phyloP scores from a whole-genome alignment of 2,329 filamentous ascomycete species.

The Neofusicoccum laricinum region DNA sequence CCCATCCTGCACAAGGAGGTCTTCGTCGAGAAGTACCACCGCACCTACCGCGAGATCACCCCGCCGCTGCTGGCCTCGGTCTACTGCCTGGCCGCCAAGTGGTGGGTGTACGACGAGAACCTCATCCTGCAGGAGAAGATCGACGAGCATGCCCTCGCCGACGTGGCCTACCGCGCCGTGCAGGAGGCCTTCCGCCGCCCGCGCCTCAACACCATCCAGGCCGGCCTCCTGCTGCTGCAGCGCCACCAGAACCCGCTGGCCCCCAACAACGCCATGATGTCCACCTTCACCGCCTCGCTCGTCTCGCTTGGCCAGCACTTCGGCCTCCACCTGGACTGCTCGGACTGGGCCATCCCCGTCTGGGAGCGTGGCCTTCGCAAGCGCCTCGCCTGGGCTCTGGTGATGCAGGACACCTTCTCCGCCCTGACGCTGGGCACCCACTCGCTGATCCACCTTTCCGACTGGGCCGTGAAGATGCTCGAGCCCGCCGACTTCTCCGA shows the following conservation, averaged over 20 bases:
- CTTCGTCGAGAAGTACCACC: constrained; percentile 59
- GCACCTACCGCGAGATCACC: constrained; percentile 57
- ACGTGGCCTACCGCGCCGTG: constrained; percentile 35
- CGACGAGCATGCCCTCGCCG: constrained; percentile 33
- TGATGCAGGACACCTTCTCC: constrained; percentile 64
- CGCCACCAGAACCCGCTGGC: constrained; percentile 25
- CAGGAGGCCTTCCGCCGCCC: constrained; percentile 37
- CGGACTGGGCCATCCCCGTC: constrained; percentile 58
- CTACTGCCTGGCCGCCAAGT: constrained; percentile 60
- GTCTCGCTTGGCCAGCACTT: constrained; percentile 38
- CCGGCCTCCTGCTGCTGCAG: constrained; percentile 39
- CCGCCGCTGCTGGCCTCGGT: constrained; percentile 59
- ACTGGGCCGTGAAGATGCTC: constrained; percentile 55
- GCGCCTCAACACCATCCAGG: constrained; percentile 42
- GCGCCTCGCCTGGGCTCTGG: constrained; percentile 63
- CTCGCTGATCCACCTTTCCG: constrained; percentile 51
- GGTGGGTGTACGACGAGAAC: constrained; percentile 57
- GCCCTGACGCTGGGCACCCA: constrained; percentile 57
- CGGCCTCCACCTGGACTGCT: constrained; percentile 54
- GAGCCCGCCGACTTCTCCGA: constrained; percentile 45
- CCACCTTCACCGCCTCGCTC: constrained; percentile 34
- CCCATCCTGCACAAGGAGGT: constrained; percentile 61
- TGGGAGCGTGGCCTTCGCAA: constrained; percentile 63
- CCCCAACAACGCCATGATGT: constrained; percentile 21
- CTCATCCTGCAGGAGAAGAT: constrained; percentile 48